Base-by-base conservation (phyloP, 495 filamentous ascomycete species). In the Symbiotaphrina buchneri region DNA sequence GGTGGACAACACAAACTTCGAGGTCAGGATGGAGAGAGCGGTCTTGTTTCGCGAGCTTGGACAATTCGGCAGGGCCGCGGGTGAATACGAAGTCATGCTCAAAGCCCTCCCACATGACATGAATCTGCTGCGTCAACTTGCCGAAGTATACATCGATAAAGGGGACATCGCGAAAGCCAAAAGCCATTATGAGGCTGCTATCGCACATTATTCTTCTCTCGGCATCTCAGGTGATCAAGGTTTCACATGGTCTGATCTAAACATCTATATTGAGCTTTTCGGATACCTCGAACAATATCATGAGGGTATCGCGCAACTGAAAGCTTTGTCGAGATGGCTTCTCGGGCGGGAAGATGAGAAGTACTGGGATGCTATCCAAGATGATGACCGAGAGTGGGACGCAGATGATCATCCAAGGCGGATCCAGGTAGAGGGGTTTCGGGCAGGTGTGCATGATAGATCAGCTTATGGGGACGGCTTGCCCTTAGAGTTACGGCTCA, bases 341-440 rank as follows among this genome's bases (percentile, higher is more conserved):
- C 53, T 90, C 19, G 77, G 79, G 14, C 71, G 87, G 17, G 54
- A 58, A 20, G 54, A 60, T 10, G 90, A 95, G 43, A 44, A 33
- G 8, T 81, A 68, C 41, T 97, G 87, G 87, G 75, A 92, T 32
- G 44, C 60, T n/a, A 61, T 67, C 38, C 47, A 59, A 5, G 58
- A 65, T 5, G 82, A 95, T 44, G 87, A 97, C 48, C 64, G 83
- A 34, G 87, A 97, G 55, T 97, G 81, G 77, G 87, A 97, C 43
- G 39, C 62, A 3, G 62, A 69, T 18, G 67, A 84, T 51, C 57
- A 59, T 2, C 71, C 78, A 19, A 63, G 83, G 23, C 55, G 68
- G 23, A 55, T 54, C 21, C 59, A 68, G 19, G 53, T 64, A 10
- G 51, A 61, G 16, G 63, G 62, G 4, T 76, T 68, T 42, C 41